These are phyloP conservation scores for Didymosphaeria variabile DNA, from an alignment of 2,329 filamentous ascomycete species.

Conservation along the genomic window DNA sequence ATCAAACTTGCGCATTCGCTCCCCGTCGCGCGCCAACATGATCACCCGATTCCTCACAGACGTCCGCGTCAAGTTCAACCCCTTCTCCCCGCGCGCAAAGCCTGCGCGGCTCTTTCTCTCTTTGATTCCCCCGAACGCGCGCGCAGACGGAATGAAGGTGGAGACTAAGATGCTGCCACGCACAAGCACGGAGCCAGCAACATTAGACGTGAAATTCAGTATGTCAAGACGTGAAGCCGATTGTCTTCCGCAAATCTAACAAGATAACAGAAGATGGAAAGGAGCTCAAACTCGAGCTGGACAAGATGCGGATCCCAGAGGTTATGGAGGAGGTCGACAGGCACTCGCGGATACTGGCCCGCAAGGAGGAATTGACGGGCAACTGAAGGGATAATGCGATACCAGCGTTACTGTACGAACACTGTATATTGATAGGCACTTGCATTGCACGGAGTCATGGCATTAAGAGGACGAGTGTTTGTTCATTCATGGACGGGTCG, in stretches of 20 bases:
- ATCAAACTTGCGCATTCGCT: slow-evolving; percentile 5
- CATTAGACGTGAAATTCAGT: slow-evolving; percentile 87
- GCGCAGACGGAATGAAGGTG: slow-evolving; percentile 77
- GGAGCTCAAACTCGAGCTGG: slow-evolving; percentile 82
- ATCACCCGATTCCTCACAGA: slow-evolving; percentile 87
- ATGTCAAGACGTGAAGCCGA: slow-evolving; percentile 38
- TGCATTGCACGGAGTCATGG: slow-evolving; percentile 41
- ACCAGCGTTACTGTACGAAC: slow-evolving; percentile 2
- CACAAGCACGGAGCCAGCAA: slow-evolving; percentile 71
- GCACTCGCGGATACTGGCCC: slow-evolving; percentile 82
- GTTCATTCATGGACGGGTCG: slow-evolving; percentile 31
- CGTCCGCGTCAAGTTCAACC: slow-evolving; percentile 88
- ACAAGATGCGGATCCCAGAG: slow-evolving; percentile 83
- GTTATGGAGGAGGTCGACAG: slow-evolving; percentile 89
- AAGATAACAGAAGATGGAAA: slow-evolving; percentile 81
- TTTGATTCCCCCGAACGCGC: slow-evolving; percentile 80
- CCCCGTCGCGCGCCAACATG: slow-evolving; percentile 61
- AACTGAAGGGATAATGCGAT: slow-evolving; percentile 28
- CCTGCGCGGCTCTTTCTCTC: slow-evolving; percentile 89
- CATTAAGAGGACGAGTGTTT: slow-evolving; percentile 18
- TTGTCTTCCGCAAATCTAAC: slow-evolving; percentile 26
- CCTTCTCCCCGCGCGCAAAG: slow-evolving; percentile 81
- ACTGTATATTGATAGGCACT: slow-evolving; percentile 18
- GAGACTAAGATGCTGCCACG: slow-evolving; percentile 79
- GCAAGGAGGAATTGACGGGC: slow-evolving; percentile 78